Base-by-base conservation (phyloP, 176 grass and related monocot species). In the Hordeum marinum region DNA sequence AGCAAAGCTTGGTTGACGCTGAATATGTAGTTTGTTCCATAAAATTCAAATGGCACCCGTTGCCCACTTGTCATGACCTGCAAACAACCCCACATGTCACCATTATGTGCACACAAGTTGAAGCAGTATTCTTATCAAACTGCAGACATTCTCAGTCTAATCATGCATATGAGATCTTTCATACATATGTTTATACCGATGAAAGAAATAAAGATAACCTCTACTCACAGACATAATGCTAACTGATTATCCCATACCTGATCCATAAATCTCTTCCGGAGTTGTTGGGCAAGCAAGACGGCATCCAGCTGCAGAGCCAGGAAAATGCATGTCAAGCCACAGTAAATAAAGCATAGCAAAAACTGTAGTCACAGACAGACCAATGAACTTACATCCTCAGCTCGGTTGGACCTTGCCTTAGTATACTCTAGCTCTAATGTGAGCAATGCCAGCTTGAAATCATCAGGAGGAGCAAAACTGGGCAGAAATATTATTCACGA, bases 11-110 rank as follows among this genome's bases (percentile, higher is more conserved):
- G 94, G 88, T 94, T 99, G 75, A 96, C 91, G 8, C 86, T 94
- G 68, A 99, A 99, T 43, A 94, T 92, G 77, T 94, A 99, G 40
- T 96, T 99, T 83, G 94, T 99, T 79, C 96, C 96, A 89, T 71
- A 94, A 92, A 99, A 96, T 90, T 99, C 96, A 80, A 96, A 99
- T 36, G 91, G 87, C 55, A 90, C 93, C 55, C 86, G 95, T 99
- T 99, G 96, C 71, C 93, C 96, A 64, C 76, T 55, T 79, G 94
- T 96, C 96, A 99, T 72, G 64, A 92, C 86, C 96, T 99, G 70
- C 63, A 84, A 61, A 88, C 24, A 88, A 84, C 24, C 25, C 67
- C 57, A 88, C 8, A 0, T 39, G 61, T 63, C 41, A 84, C 12
- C 18, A 17, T 88, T 79, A 79, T 42, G 57, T 18, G 57, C 35